A percentile compares a stretch with the other conserved stretches of the same genome.
phyloP scores from a whole-genome alignment of 1,284 basidiomycete genomes.

The Leccinum solheimii region DNA sequence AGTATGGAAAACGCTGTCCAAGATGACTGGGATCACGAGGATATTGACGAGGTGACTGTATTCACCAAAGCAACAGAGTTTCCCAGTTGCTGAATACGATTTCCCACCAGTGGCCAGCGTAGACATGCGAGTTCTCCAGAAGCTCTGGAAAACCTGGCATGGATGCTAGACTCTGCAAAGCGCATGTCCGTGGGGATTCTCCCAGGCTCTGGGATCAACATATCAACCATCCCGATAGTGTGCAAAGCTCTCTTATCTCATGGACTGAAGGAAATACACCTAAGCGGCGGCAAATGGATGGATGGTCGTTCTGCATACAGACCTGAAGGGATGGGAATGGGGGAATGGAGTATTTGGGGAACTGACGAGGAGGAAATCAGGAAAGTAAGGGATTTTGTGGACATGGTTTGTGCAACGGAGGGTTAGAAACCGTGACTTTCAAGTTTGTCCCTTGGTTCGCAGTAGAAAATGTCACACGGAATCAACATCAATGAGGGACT shows the following conservation, averaged over 20 bases:
- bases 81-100: slow-evolving; percentile 4
- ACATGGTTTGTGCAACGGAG: slow-evolving; percentile 23
- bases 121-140: slow-evolving; percentile 36
- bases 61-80: background rate
- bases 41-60: slow-evolving; percentile 67
- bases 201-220: slow-evolving; percentile 72
- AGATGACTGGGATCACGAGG: slow-evolving; percentile 64
- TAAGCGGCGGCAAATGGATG: slow-evolving; percentile 67
- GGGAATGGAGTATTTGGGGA: slow-evolving; percentile 68
- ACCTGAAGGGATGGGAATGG: slow-evolving; percentile 69
- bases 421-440: no score
- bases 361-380: slow-evolving; percentile 55
- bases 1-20: slow-evolving; percentile 58
- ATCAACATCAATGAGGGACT: no score
- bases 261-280: slow-evolving; percentile 65
- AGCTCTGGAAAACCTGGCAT: slow-evolving; percentile 46
- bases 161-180: slow-evolving; percentile 40
- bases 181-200: slow-evolving; percentile 49
- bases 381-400: slow-evolving; percentile 50
- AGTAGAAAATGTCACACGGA: no score
- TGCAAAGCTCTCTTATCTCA: slow-evolving; percentile 51
- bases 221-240: slow-evolving; percentile 48
- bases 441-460: no score
- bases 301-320: slow-evolving; percentile 53
- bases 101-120: slow-evolving; percentile 50